phyloP scores from a whole-genome alignment of 2,329 filamentous ascomycete genomes.

The Fusarium multiceps region DNA sequence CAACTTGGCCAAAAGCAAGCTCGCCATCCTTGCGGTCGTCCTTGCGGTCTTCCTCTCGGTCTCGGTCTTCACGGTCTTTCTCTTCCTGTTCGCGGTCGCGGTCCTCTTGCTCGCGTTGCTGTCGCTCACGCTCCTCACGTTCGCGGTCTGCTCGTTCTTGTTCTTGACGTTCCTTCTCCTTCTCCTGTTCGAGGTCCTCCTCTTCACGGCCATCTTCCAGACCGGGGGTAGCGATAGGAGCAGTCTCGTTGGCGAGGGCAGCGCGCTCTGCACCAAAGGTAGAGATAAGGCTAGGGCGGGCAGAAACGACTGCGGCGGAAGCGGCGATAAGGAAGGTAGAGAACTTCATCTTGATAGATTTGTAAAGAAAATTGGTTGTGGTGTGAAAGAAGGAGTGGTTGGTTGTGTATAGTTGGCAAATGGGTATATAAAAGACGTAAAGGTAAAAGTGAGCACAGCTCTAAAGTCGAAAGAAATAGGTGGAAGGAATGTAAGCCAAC shows the following conservation, averaged over 20 bases:
- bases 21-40: constrained; percentile 52
- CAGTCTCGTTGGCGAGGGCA: constrained; percentile 20
- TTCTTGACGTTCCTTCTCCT: not conserved
- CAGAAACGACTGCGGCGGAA: constrained; percentile 58
- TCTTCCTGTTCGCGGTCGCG: not conserved
- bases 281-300: constrained; percentile 57
- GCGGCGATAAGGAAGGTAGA: constrained; percentile 57
- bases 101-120: not conserved
- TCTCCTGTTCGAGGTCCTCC: not conserved
- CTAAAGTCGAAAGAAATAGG: constrained; percentile 11
- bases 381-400: constrained; percentile 5
- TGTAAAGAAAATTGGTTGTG: not conserved
- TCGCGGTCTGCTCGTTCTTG: not conserved
- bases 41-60: not conserved
- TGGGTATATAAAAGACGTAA: constrained; percentile 15
- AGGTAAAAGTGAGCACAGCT: constrained; percentile 38
- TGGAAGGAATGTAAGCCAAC: constrained; percentile 34
- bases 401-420: constrained; percentile 14
- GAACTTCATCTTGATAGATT: constrained; percentile 61
- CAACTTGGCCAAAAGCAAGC: constrained; percentile 55
- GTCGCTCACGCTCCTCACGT: not conserved
- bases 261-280: constrained; percentile 19
- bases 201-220: constrained; percentile 2
- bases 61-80: not conserved
- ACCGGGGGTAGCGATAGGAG: not conserved